Conservation (phyloP, 345 rosid species). For the Salix arbutifolia region DNA sequence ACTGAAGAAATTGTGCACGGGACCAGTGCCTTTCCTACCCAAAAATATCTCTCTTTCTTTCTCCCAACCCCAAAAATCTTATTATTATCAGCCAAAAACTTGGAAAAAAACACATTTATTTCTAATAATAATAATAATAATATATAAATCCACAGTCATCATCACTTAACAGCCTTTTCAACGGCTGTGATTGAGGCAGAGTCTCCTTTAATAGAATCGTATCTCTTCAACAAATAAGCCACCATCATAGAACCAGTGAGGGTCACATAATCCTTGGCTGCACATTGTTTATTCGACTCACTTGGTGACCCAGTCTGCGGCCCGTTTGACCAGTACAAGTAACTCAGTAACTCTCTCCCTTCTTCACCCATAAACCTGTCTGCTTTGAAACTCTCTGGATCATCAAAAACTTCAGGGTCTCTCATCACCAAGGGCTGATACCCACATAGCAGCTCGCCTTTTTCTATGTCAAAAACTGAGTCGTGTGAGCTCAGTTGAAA, state of each 20-base stretch:
- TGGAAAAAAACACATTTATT: too few relatives aligned
- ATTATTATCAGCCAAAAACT: too few relatives aligned
- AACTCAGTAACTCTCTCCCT: constrained; percentile 38
- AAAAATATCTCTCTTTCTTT: too few relatives aligned
- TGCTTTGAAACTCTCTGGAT: constrained; percentile 62
- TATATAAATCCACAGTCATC: neutral
- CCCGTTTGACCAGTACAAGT: constrained; percentile 83
- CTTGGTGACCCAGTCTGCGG: constrained; percentile 72
- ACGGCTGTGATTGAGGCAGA: constrained; percentile 50
- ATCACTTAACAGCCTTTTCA: constrained; percentile 32
- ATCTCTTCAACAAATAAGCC: constrained; percentile 57
- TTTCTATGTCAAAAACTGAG: constrained; percentile 50
- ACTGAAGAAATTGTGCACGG: too few relatives aligned
- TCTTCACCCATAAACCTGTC: constrained; percentile 58
- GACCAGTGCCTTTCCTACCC: too few relatives aligned
- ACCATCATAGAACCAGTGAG: constrained; percentile 50
- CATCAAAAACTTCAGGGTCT: constrained; percentile 58
- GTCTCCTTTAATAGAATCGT: constrained; percentile 47
- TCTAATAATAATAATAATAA: too few relatives aligned
- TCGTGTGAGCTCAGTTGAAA: constrained; percentile 63
- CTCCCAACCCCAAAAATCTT: too few relatives aligned
- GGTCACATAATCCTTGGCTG: constrained; percentile 64
- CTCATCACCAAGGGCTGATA: constrained; percentile 66
- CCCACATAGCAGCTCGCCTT: constrained; percentile 85
- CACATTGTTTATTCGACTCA: constrained; percentile 72